Percentiles rank a stretch among this genome's conserved stretches.
Evolutionary conservation across 73 alveolate genomes (phyloP).

Genomic region (Vitrella brassicaformis): DNA sequence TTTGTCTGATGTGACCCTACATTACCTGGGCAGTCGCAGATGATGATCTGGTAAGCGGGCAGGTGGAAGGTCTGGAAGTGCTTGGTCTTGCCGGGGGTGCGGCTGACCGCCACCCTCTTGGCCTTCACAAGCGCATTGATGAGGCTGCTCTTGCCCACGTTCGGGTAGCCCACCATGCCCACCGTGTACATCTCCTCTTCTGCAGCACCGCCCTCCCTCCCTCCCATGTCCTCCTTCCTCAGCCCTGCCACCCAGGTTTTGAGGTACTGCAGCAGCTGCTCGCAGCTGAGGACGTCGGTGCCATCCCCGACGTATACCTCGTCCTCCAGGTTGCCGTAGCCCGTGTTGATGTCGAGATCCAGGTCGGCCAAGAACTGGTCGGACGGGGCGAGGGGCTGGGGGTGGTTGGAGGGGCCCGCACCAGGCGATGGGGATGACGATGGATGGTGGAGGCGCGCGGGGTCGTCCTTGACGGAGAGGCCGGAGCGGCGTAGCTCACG

Average conservation of each 20-base stretch:
- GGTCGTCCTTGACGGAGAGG: too few species aligned
- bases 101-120: slow-evolving; percentile 75
- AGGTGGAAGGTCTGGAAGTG: slow-evolving; percentile 80
- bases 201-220: slow-evolving; percentile 4
- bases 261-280: slow-evolving; percentile 25
- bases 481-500: slow-evolving; percentile 58
- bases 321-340: slow-evolving; percentile 45
- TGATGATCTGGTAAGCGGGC: slow-evolving; percentile 47
- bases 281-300: slow-evolving; percentile 14
- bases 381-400: too few species aligned
- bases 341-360: too few species aligned
- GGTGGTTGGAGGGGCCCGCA: too few species aligned
- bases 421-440: too few species aligned
- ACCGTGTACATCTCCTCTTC: slow-evolving; percentile 42
- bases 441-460: too few species aligned
- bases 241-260: slow-evolving; percentile 12
- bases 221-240: too few species aligned
- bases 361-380: too few species aligned
- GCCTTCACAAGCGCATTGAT: slow-evolving; percentile 75
- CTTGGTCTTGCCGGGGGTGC: slow-evolving; percentile 86
- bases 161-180: slow-evolving; percentile 91
- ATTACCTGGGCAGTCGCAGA: slow-evolving; percentile 78
- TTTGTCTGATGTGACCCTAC: not conserved
- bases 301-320: too few species aligned
- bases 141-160: slow-evolving; percentile 87